Evolutionary conservation across 2,329 filamentous ascomycete genomes (phyloP).

Genomic region (Exophiala bonariae): DNA sequence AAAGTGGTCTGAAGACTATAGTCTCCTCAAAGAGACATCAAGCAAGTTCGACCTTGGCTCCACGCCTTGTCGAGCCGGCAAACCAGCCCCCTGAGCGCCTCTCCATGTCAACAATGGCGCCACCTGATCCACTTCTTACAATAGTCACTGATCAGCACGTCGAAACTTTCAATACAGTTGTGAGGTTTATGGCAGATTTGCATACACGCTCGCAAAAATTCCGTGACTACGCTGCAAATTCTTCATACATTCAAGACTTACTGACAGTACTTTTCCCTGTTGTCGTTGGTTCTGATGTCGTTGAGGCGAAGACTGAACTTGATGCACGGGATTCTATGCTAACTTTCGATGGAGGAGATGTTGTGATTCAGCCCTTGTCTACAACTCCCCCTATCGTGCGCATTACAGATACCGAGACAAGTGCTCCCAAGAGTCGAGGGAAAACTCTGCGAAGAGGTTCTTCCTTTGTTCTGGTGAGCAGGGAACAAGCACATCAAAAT

Average conservation of each 20-base stretch:
- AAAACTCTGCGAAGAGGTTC: slow-evolving; percentile 69
- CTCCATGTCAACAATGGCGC: slow-evolving; percentile 30
- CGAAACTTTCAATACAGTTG: slow-evolving; percentile 70
- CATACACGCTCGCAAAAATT: slow-evolving; percentile 76
- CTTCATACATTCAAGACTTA: slow-evolving; percentile 78
- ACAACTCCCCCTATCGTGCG: slow-evolving; percentile 69
- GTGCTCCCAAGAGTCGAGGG: slow-evolving; percentile 39
- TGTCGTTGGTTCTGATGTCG: slow-evolving; percentile 79
- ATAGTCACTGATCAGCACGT: slow-evolving; percentile 55
- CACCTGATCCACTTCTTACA: slow-evolving; percentile 26
- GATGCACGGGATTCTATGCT: slow-evolving; percentile 77
- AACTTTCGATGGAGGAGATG: slow-evolving; percentile 81
- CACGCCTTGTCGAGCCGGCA: slow-evolving; percentile 33
- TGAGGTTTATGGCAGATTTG: slow-evolving; percentile 76
- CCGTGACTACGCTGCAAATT: slow-evolving; percentile 76
- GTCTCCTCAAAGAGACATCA: slow-evolving; percentile 58
- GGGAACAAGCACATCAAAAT: slow-evolving; percentile 18
- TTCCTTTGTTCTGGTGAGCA: slow-evolving; percentile 83
- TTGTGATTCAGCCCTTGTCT: slow-evolving; percentile 75
- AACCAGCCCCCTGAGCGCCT: slow-evolving; percentile 42
- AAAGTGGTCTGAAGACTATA: slow-evolving; percentile 73
- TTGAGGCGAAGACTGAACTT: slow-evolving; percentile 83
- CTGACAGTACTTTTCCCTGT: slow-evolving; percentile 82
- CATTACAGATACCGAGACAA: slow-evolving; percentile 62
- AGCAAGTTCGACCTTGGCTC: slow-evolving; percentile 14